Evolutionary conservation across 169 alveolate species (phyloP).

Genomic region (Eimeria sp.): DNA sequence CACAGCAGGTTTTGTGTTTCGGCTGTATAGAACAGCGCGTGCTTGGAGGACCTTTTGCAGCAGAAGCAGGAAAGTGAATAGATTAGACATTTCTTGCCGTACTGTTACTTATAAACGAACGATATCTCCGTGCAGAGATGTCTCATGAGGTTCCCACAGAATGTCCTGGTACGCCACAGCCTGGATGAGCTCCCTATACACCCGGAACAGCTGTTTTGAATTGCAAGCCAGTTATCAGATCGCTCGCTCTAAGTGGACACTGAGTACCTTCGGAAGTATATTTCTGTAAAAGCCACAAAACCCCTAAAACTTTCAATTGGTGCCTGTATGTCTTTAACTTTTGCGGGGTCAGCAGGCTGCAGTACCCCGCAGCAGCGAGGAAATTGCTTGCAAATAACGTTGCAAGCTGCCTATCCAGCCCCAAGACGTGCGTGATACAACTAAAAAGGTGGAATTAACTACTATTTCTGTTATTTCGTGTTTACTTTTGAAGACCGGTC

Average conservation of each 20-base stretch:
- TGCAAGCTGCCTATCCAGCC: too few relatives aligned
- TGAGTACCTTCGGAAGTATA: background rate
- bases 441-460: too few relatives aligned
- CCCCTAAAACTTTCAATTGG: too few relatives aligned
- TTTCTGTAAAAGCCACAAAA: background rate
- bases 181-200: background rate
- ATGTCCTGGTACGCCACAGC: background rate
- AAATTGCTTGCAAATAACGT: too few relatives aligned
- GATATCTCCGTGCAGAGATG: background rate
- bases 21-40: background rate
- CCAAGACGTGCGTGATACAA: too few relatives aligned
- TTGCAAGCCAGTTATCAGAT: background rate
- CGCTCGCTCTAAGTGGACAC: background rate
- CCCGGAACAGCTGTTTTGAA: background rate
- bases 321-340: background rate
- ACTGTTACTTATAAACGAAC: background rate
- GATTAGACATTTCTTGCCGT: background rate
- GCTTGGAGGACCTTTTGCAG: background rate
- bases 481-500: background rate
- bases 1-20: conserved; percentile 11
- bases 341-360: background rate
- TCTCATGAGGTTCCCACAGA: background rate
- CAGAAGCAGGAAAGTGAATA: background rate
- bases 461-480: background rate
- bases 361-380: too few relatives aligned